phyloP scores from a whole-genome alignment of 2,329 filamentous ascomycete species.

The Amauroascus verrucosus region DNA sequence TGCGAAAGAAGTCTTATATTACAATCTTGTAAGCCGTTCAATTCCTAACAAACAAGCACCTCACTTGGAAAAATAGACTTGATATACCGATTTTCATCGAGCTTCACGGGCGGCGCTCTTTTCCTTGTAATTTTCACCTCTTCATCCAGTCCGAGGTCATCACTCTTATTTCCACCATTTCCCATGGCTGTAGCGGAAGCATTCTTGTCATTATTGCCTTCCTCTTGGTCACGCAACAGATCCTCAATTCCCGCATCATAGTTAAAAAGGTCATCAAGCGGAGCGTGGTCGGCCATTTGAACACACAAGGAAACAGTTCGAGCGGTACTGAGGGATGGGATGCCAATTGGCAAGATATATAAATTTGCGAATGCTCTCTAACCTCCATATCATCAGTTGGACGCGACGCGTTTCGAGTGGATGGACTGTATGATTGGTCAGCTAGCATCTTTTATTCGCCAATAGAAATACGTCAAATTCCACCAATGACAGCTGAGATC shows the following conservation, averaged over 20 bases:
- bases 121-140: constrained; percentile 75
- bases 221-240: constrained; percentile 34
- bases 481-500: background rate
- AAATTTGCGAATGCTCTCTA: too few species aligned
- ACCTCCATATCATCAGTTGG: too few species aligned
- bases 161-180: constrained; percentile 36
- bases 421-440: background rate
- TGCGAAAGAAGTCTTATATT: constrained; percentile 63
- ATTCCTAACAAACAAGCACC: background rate
- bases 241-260: constrained; percentile 56
- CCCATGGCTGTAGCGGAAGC: constrained; percentile 16
- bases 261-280: constrained; percentile 61
- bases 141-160: constrained; percentile 68
- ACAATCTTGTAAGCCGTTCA: constrained; percentile 1
- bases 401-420: constrained; percentile 8
- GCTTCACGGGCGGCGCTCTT: constrained; percentile 65
- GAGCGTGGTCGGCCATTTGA: constrained; percentile 17
- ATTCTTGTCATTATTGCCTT: constrained; percentile 14
- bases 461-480: background rate
- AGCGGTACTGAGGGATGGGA: background rate
- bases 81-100: constrained; percentile 65
- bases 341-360: background rate
- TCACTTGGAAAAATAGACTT: background rate
- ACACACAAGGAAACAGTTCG: background rate
- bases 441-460: background rate